Conservation (phyloP, 75 land plant genomes). For the Cupressus sempervirens region DNA sequence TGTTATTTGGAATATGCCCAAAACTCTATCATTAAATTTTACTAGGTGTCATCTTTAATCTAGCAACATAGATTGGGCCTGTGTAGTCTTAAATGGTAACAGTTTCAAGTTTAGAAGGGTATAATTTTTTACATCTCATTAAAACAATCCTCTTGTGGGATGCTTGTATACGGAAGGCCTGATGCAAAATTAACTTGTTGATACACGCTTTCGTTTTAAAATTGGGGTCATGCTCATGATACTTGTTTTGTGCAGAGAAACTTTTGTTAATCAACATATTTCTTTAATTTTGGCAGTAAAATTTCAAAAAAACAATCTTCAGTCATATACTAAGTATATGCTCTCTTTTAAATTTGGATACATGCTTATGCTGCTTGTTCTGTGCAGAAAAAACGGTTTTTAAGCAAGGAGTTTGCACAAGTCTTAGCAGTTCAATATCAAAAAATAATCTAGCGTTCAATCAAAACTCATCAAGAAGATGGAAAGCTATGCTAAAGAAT, state of each 20-base stretch:
- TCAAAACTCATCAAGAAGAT: not conserved
- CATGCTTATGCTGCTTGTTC: not conserved
- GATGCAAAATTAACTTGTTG: too few species aligned
- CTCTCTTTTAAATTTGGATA: not conserved
- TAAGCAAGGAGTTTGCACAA: not conserved
- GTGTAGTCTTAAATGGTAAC: too few species aligned
- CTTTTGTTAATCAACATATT: not conserved
- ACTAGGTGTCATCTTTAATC: too few species aligned
- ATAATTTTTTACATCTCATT: too few species aligned
- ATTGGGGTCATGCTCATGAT: not conserved
- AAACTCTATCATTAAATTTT: not conserved
- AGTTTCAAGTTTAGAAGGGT: too few species aligned
- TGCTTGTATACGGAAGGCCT: too few species aligned
- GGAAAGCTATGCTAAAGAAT: not conserved
- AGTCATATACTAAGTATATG: not conserved
- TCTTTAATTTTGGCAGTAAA: too few species aligned
- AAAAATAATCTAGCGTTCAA: not conserved
- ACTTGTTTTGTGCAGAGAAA: not conserved
- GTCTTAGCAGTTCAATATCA: not conserved
- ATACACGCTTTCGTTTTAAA: not conserved
- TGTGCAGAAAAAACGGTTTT: not conserved
- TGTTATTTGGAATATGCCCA: not conserved
- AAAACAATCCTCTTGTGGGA: too few species aligned
- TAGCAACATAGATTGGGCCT: too few species aligned
- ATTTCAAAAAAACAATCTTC: too few species aligned